Conservation (phyloP, 139 green algal species). For the Chlamydomonas sp. region DNA sequence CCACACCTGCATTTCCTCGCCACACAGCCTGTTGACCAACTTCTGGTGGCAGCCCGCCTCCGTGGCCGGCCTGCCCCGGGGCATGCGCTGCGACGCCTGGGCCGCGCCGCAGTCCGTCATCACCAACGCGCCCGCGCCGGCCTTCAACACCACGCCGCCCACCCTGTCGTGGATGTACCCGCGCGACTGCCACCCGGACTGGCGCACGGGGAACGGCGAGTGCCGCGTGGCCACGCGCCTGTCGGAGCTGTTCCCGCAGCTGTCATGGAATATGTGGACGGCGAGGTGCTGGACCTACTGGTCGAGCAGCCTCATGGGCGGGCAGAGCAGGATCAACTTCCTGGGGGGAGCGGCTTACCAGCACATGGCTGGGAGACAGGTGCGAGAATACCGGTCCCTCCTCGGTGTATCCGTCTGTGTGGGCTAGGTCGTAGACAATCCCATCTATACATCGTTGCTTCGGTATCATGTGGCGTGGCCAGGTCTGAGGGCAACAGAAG, state of each 20-base stretch:
- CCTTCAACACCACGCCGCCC: not conserved
- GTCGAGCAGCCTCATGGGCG: not conserved
- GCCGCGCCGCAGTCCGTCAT: not conserved
- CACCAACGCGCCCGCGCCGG: not conserved
- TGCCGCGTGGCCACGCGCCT: conserved; percentile 10
- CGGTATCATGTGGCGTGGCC: too few relatives aligned
- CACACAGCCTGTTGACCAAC: conserved; percentile 14
- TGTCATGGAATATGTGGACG: conserved; percentile 13
- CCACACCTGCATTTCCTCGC: not conserved
- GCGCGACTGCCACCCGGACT: conserved; percentile 4
- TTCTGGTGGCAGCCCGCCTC: not conserved
- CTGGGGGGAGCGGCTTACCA: conserved; percentile 4
- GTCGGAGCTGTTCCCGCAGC: not conserved
- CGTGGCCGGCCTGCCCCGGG: not conserved
- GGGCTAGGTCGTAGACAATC: too few relatives aligned
- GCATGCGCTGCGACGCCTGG: conserved; percentile 37
- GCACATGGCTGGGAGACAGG: conserved; percentile 7
- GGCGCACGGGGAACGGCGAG: not conserved
- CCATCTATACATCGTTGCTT: too few relatives aligned
- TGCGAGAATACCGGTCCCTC: too few relatives aligned
- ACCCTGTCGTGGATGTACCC: conserved; percentile 33
- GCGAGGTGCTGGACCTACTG: conserved; percentile 30
- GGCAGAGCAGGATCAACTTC: not conserved
- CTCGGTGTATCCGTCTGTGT: too few relatives aligned
- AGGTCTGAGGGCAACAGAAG: too few relatives aligned